Conservation (phyloP, 1,284 basidiomycete genomes). For the Fomitopsis schrenkii region DNA sequence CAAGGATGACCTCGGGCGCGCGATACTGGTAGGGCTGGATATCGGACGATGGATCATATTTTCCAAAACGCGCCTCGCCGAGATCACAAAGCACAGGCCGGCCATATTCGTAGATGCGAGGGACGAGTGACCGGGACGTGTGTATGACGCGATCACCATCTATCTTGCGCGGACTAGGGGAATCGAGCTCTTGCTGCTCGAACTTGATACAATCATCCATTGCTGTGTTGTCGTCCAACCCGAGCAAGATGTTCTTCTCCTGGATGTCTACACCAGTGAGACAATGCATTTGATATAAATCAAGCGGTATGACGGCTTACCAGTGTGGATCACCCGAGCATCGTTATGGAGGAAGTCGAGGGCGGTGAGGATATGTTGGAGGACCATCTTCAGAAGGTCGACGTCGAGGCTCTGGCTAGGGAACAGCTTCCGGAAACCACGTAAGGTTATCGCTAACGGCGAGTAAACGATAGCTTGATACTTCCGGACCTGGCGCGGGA, state of each 20-base stretch:
- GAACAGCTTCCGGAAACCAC: conserved; percentile 5
- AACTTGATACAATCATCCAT: conserved; percentile 11
- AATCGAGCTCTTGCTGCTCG: conserved; percentile 9
- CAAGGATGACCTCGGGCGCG: conserved; percentile 34
- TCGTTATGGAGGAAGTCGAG: conserved; percentile 21
- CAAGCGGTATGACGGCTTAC: conserved; percentile 2
- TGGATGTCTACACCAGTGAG: conserved; percentile 7
- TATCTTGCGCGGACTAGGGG: conserved; percentile 10
- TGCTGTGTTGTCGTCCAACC: conserved; percentile 5
- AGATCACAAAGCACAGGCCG: conserved; percentile 15
- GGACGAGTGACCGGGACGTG: conserved; percentile 5
- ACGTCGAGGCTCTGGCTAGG: conserved; percentile 5
- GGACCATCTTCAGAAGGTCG: not conserved
- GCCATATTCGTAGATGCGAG: conserved; percentile 8
- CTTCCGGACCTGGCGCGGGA: conserved; percentile 5
- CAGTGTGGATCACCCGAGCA: conserved; percentile 19
- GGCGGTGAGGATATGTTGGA: conserved; percentile 12
- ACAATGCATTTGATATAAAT: not conserved
- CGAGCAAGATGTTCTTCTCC: conserved; percentile 13
- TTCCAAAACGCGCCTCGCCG: conserved; percentile 15
- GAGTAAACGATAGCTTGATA: conserved; percentile 8
- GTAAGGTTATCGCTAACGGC: conserved; percentile 16
- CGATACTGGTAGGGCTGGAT: conserved; percentile 33
- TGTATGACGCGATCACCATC: conserved; percentile 11
- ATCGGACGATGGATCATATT: conserved; percentile 6